phyloP scores from a whole-genome alignment of 176 grass and related monocot genomes.

The Lolium multiflorum region DNA sequence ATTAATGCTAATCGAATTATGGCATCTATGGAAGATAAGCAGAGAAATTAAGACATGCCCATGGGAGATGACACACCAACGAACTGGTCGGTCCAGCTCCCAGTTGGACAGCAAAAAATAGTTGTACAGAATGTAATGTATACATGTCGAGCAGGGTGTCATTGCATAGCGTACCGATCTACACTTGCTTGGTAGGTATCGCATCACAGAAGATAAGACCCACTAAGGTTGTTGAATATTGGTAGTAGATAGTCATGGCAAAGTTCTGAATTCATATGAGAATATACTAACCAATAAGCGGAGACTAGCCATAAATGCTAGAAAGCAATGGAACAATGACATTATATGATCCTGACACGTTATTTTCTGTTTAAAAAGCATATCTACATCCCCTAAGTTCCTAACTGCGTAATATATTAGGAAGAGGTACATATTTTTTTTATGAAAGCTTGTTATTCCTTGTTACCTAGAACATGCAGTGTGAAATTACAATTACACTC shows the following conservation, averaged over 20 bases:
- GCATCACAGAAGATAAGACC: conserved; percentile 24
- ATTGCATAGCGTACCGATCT: conserved; percentile 30
- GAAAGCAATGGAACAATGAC: too few species aligned
- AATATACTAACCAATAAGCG: not conserved
- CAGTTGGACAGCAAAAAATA: conserved; percentile 48
- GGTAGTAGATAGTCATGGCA: too few species aligned
- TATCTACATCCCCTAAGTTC: not conserved
- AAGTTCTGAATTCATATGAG: too few species aligned
- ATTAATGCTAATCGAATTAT: not conserved
- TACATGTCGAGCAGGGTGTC: conserved; percentile 48
- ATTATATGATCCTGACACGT: not conserved
- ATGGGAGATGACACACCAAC: conserved; percentile 44
- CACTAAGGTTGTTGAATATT: too few species aligned
- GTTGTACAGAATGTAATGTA: conserved; percentile 47
- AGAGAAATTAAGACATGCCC: conserved; percentile 26
- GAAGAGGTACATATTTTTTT: not conserved
- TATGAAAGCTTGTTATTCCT: not conserved
- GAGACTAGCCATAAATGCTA: not conserved
- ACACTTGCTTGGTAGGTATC: conserved; percentile 38
- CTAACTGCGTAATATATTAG: not conserved
- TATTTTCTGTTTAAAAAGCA: conserved; percentile 14
- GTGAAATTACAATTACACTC: not conserved
- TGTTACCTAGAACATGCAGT: not conserved
- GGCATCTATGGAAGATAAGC: conserved; percentile 36
- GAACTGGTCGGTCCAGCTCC: conserved; percentile 52